Evolutionary conservation across 768 basidiomycete genomes (phyloP).

Genomic region (Mycena capillaripes): DNA sequence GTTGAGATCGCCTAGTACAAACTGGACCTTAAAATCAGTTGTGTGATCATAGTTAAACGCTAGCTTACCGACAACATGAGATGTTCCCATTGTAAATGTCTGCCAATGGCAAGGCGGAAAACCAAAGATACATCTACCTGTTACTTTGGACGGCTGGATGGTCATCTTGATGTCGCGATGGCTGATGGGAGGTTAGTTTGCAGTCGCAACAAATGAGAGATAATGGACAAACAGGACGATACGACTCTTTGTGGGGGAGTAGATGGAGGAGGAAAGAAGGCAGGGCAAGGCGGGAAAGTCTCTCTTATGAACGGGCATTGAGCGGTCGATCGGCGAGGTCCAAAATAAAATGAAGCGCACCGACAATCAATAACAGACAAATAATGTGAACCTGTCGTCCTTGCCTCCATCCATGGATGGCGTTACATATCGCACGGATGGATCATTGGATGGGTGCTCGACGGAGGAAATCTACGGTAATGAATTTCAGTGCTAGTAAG

Average conservation of each 20-base stretch:
- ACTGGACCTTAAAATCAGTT: neutral
- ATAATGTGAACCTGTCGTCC: no score
- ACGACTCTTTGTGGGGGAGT: no score
- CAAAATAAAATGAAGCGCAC: neutral
- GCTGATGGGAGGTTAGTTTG: no score
- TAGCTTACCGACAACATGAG: neutral
- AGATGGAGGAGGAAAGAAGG: neutral
- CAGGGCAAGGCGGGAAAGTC: neutral
- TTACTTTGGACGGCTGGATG: neutral
- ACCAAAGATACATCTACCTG: no score
- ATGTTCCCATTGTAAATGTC: neutral
- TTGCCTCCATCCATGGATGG: no score
- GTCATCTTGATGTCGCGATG: neutral
- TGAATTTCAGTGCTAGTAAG: no score
- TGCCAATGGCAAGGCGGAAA: no score
- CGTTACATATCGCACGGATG: no score
- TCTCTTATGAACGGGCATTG: constrained; percentile 1
- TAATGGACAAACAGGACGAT: neutral
- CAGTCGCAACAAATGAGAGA: neutral
- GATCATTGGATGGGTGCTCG: no score
- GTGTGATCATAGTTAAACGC: neutral
- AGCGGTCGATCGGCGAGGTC: neutral
- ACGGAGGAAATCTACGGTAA: no score
- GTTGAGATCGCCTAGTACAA: neutral
- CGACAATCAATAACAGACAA: neutral